Percentiles rank a stretch among this genome's conserved stretches.
Conservation (phyloP, 1,284 basidiomycete genomes). For the Chalciporus sp. region DNA sequence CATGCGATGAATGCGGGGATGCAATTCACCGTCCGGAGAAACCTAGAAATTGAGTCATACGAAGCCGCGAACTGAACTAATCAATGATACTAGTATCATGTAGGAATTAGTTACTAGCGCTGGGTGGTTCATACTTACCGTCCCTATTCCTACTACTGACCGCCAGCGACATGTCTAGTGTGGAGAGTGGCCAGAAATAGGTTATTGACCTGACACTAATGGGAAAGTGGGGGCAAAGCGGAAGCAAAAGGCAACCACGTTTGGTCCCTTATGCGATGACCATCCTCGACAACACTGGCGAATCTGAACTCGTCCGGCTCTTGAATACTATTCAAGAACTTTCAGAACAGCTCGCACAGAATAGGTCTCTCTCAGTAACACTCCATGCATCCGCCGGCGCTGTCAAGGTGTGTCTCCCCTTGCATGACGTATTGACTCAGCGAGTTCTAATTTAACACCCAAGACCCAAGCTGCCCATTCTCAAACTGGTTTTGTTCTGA, state of each 20-base stretch:
- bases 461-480: conserved; percentile 69
- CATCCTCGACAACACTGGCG: conserved; percentile 45
- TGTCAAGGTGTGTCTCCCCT: conserved; percentile 65
- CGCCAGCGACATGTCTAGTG: too few species aligned
- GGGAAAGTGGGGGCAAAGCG: conserved; percentile 8
- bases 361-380: conserved; percentile 61
- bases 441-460: conserved; percentile 2
- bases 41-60: neutral
- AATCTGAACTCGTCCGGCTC: conserved; percentile 61
- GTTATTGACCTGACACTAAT: neutral
- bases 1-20: too few species aligned
- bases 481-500: conserved; percentile 89
- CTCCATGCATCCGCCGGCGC: conserved; percentile 70
- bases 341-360: conserved; percentile 82
- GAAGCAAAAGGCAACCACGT: neutral
- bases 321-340: conserved; percentile 80
- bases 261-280: conserved; percentile 28
- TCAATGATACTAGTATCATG: too few species aligned
- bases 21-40: neutral
- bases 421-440: neutral
- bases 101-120: too few species aligned
- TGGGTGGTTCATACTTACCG: too few species aligned
- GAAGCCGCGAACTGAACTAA: neutral
- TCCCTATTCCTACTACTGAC: too few species aligned
- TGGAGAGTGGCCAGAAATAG: neutral